These are phyloP conservation scores for Phoma herbarum DNA, from an alignment of 2,329 filamentous ascomycete genomes.

Conservation along the genomic window DNA sequence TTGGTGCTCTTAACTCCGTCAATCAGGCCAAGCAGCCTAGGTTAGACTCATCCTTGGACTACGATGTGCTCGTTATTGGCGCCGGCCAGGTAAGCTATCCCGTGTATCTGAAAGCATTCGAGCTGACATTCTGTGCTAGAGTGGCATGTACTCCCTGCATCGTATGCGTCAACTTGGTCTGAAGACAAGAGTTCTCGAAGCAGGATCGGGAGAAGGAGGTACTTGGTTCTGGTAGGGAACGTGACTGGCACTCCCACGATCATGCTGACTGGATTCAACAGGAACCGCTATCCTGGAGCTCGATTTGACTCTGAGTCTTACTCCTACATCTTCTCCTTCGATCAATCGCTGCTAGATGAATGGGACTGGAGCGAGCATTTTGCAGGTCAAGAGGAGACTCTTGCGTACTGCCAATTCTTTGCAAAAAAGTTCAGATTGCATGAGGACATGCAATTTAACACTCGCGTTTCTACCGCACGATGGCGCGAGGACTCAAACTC, in stretches of 20 bases:
- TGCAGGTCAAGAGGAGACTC: constrained; percentile 55
- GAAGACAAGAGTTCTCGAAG: constrained; percentile 40
- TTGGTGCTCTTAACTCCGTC: constrained; percentile 21
- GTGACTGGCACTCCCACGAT: background rate
- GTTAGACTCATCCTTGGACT: constrained; percentile 28
- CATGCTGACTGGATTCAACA: constrained; percentile 30
- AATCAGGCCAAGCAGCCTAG: constrained; percentile 16
- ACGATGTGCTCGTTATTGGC: constrained; percentile 41
- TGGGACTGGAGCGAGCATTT: constrained; percentile 54
- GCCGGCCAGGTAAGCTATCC: constrained; percentile 39
- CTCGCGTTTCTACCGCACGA: constrained; percentile 22
- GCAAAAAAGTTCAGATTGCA: constrained; percentile 56
- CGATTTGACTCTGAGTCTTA: constrained; percentile 58
- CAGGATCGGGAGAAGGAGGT: constrained; percentile 49
- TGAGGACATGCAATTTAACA: constrained; percentile 38
- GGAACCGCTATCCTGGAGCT: constrained; percentile 59
- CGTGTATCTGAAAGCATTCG: background rate
- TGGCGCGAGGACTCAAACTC: constrained; percentile 29
- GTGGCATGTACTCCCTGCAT: constrained; percentile 48
- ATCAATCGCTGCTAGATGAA: constrained; percentile 54
- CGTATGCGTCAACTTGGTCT: constrained; percentile 46
- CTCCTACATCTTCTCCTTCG: constrained; percentile 57
- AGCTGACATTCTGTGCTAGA: constrained; percentile 4
- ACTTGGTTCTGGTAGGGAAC: constrained; percentile 47
- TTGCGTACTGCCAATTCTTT: constrained; percentile 59